Conservation (phyloP, 2,329 filamentous ascomycete genomes). For the Dothistroma pini region DNA sequence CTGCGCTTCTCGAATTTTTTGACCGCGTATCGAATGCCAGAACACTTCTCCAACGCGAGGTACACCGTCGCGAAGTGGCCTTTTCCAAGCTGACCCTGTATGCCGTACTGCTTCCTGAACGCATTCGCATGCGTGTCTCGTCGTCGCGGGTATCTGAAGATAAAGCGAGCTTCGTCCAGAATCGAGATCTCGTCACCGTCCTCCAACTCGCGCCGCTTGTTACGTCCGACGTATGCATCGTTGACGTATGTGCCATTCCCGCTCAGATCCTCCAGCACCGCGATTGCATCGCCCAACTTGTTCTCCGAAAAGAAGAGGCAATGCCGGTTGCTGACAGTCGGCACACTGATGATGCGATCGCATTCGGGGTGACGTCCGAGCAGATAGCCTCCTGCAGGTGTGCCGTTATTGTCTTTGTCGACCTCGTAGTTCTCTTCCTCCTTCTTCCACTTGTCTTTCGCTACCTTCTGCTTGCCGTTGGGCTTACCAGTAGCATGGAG, state of each 20-base stretch:
- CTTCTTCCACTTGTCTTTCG: constrained; percentile 54
- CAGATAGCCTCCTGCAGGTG: constrained; percentile 77
- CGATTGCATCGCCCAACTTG: constrained; percentile 56
- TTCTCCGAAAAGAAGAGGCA: constrained; percentile 65
- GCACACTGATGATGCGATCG: constrained; percentile 65
- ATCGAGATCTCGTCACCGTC: constrained; percentile 91
- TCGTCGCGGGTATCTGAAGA: constrained; percentile 83
- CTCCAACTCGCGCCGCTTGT: constrained; percentile 81
- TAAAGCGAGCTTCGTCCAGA: constrained; percentile 77
- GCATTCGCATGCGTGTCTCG: constrained; percentile 61
- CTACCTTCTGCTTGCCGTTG: constrained; percentile 44
- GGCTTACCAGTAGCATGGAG: constrained; percentile 35
- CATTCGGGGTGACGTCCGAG: constrained; percentile 93
- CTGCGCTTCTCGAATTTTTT: constrained; percentile 89
- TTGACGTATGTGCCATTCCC: constrained; percentile 97
- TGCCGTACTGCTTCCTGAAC: constrained; percentile 82
- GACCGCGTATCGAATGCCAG: constrained; percentile 80
- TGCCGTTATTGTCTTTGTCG: constrained; percentile 47
- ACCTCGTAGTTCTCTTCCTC: constrained; percentile 61
- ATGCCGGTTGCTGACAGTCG: constrained; percentile 83
- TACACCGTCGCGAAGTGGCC: constrained; percentile 95
- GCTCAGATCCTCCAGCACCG: constrained; percentile 86
- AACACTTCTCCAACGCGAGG: constrained; percentile 79
- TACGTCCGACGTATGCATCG: constrained; percentile 83
- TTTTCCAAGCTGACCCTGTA: constrained; percentile 83